Base-by-base conservation (phyloP, 495 filamentous ascomycete genomes). In the Hyaloscypha bicolor region DNA sequence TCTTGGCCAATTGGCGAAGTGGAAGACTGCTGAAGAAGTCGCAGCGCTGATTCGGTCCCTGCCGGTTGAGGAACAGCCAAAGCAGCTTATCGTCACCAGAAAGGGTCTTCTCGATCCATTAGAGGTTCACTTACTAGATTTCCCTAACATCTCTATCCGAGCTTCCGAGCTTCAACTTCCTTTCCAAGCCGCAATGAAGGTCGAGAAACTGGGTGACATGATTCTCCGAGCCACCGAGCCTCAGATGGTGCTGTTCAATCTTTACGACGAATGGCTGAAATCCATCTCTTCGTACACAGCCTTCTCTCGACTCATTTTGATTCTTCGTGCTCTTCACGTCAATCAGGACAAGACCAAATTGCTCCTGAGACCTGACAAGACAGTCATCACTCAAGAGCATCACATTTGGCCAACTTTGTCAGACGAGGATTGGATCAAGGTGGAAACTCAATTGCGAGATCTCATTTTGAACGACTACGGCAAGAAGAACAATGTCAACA, bases 21-120 rank as follows among this genome's bases (percentile, higher is more conserved):
- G 96, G 96, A 99, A 99, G 85, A 99, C 96, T 29, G 96, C 96
- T 21, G 96, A 99, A 90, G 96, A 99, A 93, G 96, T 98, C 21
- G 96, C 94, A 1, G 96, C 96, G 14, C 84, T 99, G 29, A 99
- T 99, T 77, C 89, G 96, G 65, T 99, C 96, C 9, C 83, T 99
- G 42, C 96, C 96, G 0, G 93, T 97, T 14, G 96, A 99, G 83
- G 96, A 99, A 78, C 96, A 99, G 76, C 96, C 96, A 39, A 98
- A 98, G 81, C 95, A 98, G 78, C 89, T 99, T 30, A 99, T 99
- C 69, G 96, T 99, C 66, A 99, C 96, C 22, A 85, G 96, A 31
- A 99, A 99, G 78, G 96, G 96, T 86, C 84, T 99, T 65, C 81
- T 99, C 37, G 96, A 99, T 86, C 96, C 96, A 59, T 86, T 99